A percentile compares a stretch with the other conserved stretches of the same genome.
Evolutionary conservation across 768 basidiomycete species (phyloP).

Genomic region (Nevesoporus exiguus): DNA sequence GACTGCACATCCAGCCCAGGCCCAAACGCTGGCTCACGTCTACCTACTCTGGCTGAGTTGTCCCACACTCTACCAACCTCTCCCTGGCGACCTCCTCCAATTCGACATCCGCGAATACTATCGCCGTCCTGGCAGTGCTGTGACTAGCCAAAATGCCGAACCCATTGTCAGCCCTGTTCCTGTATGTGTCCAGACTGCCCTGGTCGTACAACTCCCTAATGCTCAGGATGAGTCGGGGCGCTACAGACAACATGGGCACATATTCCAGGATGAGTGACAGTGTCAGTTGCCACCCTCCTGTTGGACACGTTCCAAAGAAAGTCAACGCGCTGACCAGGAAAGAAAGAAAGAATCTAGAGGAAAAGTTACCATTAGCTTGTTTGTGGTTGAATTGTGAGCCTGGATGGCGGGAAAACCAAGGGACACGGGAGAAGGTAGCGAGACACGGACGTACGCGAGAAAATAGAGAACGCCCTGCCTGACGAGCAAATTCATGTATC

Average conservation of each 20-base stretch:
- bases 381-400: too few relatives aligned
- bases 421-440: too few relatives aligned
- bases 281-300: background rate
- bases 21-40: too few relatives aligned
- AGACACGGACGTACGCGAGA: background rate
- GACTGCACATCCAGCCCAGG: too few relatives aligned
- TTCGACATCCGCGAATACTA: background rate
- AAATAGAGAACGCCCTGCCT: background rate
- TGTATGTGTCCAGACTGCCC: background rate
- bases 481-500: background rate
- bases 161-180: background rate
- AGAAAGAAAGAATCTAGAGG: background rate
- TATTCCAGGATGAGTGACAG: background rate
- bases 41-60: too few relatives aligned
- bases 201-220: background rate
- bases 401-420: background rate
- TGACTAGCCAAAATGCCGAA: background rate
- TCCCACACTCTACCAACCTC: too few relatives aligned
- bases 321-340: background rate
- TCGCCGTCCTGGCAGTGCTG: background rate
- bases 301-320: background rate
- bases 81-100: too few relatives aligned
- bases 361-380: background rate
- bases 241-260: background rate
- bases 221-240: background rate